Evolutionary conservation across 139 green algal species (phyloP), one percentile per base, ranked within the genome.

Genomic region (Picochlorum sp.): DNA sequence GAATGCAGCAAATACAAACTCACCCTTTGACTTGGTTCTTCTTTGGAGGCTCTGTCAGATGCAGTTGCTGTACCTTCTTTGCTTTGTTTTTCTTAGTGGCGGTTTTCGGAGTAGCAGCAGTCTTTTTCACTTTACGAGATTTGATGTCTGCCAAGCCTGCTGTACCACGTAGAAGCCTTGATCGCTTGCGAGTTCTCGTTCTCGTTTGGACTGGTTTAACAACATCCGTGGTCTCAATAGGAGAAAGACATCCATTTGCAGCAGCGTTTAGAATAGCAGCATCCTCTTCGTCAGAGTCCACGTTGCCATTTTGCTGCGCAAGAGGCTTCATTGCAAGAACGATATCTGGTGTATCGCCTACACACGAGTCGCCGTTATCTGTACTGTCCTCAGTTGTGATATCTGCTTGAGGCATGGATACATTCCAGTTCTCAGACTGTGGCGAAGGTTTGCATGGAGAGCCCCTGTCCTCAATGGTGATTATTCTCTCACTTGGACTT

Each of bases 211-310:
- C 18, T 4, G 22, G 39, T 6, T 16, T 4, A 16, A 47, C 39
- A 20, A n/a, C 7, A 47, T 47, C 22, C 39, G 20, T 16, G 22
- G 20, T 47, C 12, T 47, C 39, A 26, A 47, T n/a, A n/a, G 55
- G 55, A n/a, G 32, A 61, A 5, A 61, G 20, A 5, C 25, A 22
- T 9, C 55, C 55, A 26, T 5, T 35, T 37, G 55, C 55, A 22
- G 55, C 55, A 13, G 25, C 24, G 9, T 61, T 20, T 31, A 61
- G 20, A 0, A 61, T 49, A n/a, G 37, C 55, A 31, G 26, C 33
- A 51, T 61, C 55, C 22, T 61, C 55, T 28, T 45, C 32, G 18
- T 61, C 55, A 33, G 55, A 61, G 12, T 4, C 32, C n/a, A 22
- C 50, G 0, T 35, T 26, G 0, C 12, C 26, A 18, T 12, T 53